A percentile compares a stretch with the other conserved stretches of the same genome.
Evolutionary conservation across 75 land plant genomes (phyloP).

Genomic region (Azolla pinnata): DNA sequence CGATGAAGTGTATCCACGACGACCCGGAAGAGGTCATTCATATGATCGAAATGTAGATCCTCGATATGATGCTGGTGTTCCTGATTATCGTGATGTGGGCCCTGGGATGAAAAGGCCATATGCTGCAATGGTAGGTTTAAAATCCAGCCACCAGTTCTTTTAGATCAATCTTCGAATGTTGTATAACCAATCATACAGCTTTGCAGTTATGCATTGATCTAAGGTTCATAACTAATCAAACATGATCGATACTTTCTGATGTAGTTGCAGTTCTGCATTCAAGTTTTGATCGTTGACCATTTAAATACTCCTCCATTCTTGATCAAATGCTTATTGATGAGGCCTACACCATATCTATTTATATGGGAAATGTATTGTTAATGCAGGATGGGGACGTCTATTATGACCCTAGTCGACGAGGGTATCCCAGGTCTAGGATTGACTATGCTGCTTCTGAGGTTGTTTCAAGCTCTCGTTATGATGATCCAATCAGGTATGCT

Average conservation of each 20-base stretch:
- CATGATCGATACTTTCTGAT: no score
- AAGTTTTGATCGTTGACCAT: no score
- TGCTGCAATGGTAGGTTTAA: conserved; percentile 14
- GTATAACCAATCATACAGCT: no score
- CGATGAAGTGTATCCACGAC: neutral
- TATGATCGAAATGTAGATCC: conserved; percentile 9
- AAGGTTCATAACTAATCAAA: no score
- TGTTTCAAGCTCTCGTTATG: neutral
- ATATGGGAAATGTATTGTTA: neutral
- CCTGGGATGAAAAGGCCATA: conserved; percentile 19
- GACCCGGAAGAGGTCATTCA: conserved; percentile 3
- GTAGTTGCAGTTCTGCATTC: neutral
- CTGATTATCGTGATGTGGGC: conserved; percentile 16
- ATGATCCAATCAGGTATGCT: conserved; percentile 1
- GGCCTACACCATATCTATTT: neutral
- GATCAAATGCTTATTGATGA: no score
- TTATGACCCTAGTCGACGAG: conserved; percentile 1
- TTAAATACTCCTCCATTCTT: no score
- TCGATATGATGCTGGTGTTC: conserved; percentile 14
- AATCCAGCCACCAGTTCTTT: neutral
- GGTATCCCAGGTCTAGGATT: conserved; percentile 1
- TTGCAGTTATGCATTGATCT: no score
- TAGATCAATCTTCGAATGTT: neutral
- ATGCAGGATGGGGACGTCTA: neutral
- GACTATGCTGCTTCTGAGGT: conserved; percentile 1